Evolutionary conservation across 352 stramenopile genomes (phyloP).

Genomic region (Elongisporangium undulatum): DNA sequence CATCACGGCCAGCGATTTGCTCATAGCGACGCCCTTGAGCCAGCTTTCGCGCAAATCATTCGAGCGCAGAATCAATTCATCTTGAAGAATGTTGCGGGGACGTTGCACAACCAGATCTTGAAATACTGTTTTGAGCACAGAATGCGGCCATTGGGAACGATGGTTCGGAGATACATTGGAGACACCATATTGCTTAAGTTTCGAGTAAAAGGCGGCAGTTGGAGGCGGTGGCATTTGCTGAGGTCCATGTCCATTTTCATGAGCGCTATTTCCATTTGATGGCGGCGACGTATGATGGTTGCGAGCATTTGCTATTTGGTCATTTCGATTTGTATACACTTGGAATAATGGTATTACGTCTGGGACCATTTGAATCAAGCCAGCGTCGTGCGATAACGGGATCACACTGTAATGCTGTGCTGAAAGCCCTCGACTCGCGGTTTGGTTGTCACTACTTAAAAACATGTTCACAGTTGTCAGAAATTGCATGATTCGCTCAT

Average conservation of each 20-base stretch:
- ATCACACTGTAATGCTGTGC: constrained; percentile 77
- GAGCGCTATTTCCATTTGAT: constrained; percentile 1
- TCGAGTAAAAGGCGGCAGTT: constrained; percentile 79
- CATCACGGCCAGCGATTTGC: constrained; percentile 81
- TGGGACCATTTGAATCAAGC: constrained; percentile 86
- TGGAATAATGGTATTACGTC: constrained; percentile 80
- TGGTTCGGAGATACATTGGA: constrained; percentile 64
- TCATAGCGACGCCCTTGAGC: constrained; percentile 50
- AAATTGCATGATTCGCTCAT: constrained; percentile 91
- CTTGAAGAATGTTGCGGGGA: constrained; percentile 56
- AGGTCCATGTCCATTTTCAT: not conserved
- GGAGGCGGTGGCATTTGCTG: constrained; percentile 20
- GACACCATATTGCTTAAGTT: constrained; percentile 76
- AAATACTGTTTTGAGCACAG: constrained; percentile 63
- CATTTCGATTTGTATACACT: constrained; percentile 55
- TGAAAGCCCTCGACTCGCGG: constrained; percentile 34
- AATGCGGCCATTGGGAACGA: constrained; percentile 50
- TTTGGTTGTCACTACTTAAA: constrained; percentile 39
- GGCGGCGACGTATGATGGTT: constrained; percentile 13
- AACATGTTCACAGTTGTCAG: constrained; percentile 71
- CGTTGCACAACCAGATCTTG: constrained; percentile 60
- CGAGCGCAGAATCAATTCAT: constrained; percentile 54
- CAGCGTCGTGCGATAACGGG: constrained; percentile 69
- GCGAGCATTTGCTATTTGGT: constrained; percentile 14
- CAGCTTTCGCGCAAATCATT: constrained; percentile 60